These are phyloP conservation scores for Xylaria castorea DNA, from an alignment of 495 filamentous ascomycete species.

Conservation along the genomic window DNA sequence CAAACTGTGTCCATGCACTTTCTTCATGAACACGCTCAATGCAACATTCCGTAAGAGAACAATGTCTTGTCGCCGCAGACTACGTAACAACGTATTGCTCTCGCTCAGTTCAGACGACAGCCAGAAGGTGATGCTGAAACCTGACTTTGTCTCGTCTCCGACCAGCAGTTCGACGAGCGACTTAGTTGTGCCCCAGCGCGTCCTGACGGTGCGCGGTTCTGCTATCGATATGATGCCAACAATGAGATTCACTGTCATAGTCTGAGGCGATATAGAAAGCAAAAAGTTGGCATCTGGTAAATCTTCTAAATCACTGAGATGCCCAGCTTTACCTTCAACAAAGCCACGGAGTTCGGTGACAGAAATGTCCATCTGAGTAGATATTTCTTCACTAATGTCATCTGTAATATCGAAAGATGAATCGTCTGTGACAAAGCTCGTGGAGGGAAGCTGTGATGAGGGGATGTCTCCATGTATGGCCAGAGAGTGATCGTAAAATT, in stretches of 20 bases:
- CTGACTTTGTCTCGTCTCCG: slow-evolving; percentile 83
- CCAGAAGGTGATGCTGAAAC: slow-evolving; percentile 88
- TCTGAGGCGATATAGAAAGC: slow-evolving; percentile 73
- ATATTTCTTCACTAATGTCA: slow-evolving; percentile 29
- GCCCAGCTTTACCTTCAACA: slow-evolving; percentile 24
- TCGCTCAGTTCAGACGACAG: slow-evolving; percentile 51
- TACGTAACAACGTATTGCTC: slow-evolving; percentile 53
- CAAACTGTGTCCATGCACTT: slow-evolving; percentile 79
- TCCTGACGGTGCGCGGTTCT: slow-evolving; percentile 63
- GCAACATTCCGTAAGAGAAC: slow-evolving; percentile 78
- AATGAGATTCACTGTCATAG: slow-evolving; percentile 78
- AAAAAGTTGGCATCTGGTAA: slow-evolving; percentile 76
- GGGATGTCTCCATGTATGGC: slow-evolving; percentile 64
- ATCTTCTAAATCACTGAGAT: slow-evolving; percentile 69
- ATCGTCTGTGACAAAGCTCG: slow-evolving; percentile 33
- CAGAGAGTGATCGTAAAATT: slow-evolving; percentile 79
- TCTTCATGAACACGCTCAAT: slow-evolving; percentile 71
- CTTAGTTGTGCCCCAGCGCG: slow-evolving; percentile 60
- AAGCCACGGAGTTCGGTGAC: not conserved
- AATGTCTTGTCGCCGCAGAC: slow-evolving; percentile 72
- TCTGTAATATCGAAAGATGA: slow-evolving; percentile 38
- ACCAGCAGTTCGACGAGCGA: slow-evolving; percentile 79
- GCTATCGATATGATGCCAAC: slow-evolving; percentile 77
- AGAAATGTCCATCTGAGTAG: not conserved
- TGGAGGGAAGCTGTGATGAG: slow-evolving; percentile 56